Evolutionary conservation across 495 filamentous ascomycete genomes (phyloP).

Genomic region (Sabuloglossum arenarium): DNA sequence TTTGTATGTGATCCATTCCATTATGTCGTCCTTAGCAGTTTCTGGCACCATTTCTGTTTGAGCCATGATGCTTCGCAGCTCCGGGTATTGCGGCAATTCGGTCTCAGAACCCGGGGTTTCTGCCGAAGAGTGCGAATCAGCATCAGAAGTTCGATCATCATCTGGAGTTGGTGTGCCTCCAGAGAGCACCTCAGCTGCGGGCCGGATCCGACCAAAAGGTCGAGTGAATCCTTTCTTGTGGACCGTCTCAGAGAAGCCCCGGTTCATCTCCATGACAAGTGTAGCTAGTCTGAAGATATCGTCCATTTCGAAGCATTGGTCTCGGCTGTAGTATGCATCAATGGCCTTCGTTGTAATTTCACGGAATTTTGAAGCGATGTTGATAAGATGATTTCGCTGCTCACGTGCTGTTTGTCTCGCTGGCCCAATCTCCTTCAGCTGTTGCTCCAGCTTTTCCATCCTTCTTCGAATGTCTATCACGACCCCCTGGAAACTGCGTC

Average conservation of each 20-base stretch:
- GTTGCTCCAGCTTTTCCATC: slow-evolving; percentile 15
- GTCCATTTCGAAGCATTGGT: slow-evolving; percentile 19
- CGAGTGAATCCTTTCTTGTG: not conserved
- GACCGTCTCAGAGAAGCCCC: slow-evolving; percentile 17
- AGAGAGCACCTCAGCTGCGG: too few species aligned
- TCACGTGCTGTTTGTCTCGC: slow-evolving; percentile 20
- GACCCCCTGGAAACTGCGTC: slow-evolving; percentile 30
- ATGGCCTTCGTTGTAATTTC: slow-evolving; percentile 19
- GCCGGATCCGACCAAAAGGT: too few species aligned
- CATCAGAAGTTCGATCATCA: too few species aligned
- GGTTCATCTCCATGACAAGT: slow-evolving; percentile 20
- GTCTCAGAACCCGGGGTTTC: too few species aligned
- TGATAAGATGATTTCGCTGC: slow-evolving; percentile 24
- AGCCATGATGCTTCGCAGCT: not conserved
- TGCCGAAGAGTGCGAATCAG: too few species aligned
- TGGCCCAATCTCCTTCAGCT: slow-evolving; percentile 23
- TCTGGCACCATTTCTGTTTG: not conserved
- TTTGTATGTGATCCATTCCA: slow-evolving; percentile 9
- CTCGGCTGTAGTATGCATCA: slow-evolving; percentile 21
- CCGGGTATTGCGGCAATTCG: slow-evolving; percentile 1
- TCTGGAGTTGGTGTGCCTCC: too few species aligned
- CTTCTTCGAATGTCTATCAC: slow-evolving; percentile 23
- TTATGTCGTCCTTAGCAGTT: slow-evolving; percentile 9
- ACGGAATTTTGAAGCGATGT: slow-evolving; percentile 24
- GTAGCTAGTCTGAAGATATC: slow-evolving; percentile 23